Conservation (phyloP, 495 filamentous ascomycete genomes). For the Neurospora pannonica region DNA sequence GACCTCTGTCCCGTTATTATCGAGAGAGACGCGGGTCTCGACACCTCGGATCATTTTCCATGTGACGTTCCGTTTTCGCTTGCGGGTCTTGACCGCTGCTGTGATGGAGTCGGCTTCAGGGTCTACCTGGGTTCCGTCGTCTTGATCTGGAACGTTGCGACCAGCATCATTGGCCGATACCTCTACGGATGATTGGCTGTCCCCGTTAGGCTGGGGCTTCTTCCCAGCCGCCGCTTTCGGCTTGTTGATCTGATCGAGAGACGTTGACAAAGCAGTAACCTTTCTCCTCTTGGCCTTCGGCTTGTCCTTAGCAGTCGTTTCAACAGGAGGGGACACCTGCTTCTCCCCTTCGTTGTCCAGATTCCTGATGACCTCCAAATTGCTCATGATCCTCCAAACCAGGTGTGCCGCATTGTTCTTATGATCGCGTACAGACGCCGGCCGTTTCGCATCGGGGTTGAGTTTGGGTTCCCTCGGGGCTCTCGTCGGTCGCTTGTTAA, state of each 20-base stretch:
- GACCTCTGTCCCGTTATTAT: background rate
- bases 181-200: background rate
- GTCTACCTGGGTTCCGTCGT: background rate
- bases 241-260: background rate
- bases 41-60: conserved; percentile 32
- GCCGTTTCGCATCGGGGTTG: conserved; percentile 25
- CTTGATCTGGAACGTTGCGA: background rate
- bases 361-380: conserved; percentile 1
- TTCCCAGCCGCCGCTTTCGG: background rate
- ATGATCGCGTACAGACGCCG: conserved; percentile 24
- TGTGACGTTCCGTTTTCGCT: conserved; percentile 24
- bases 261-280: background rate
- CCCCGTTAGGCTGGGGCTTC: background rate
- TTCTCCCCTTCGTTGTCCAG: background rate
- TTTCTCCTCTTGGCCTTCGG: background rate
- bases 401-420: conserved; percentile 28
- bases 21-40: conserved; percentile 19
- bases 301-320: background rate
- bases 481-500: background rate
- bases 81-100: conserved; percentile 30
- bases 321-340: background rate
- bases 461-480: conserved; percentile 10
- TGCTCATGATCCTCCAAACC: conserved; percentile 19
- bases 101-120: conserved; percentile 22
- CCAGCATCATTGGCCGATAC: background rate